Evolutionary conservation across 2,329 filamentous ascomycete genomes (phyloP), one percentile per base, ranked within the genome.

Genomic region (Talaromyces atroroseus): DNA sequence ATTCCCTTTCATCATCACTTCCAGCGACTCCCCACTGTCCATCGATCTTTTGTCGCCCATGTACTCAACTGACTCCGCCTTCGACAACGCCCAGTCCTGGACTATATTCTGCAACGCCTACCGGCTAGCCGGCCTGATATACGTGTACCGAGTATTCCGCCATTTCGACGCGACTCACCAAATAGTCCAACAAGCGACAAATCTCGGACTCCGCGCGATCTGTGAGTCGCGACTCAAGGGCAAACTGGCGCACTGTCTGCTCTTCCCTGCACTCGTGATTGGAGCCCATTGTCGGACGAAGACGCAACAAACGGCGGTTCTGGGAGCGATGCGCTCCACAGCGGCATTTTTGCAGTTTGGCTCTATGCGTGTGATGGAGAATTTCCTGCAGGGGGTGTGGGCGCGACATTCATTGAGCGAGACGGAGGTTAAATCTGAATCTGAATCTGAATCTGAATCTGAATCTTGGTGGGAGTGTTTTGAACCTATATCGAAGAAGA

Each of bases 81-180:
- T 65, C 2, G 65, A 71, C n/a, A 65, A 63, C 0, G 69, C 68
- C 3, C 66, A 72, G 40, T 66, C 71, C 0, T 69, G 68, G n/a
- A 65, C 66, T 0, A 36, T 60, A n/a, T 66, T 74, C 1, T 74
- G 74, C 52, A 64, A 69, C 0, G 68, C 74, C 1, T 78, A 77
- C 48, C 72, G 74, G 16, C 72, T 74, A 29, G 65, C 72, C 0
- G 75, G 72, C 0, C 68, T 75, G 5, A 72, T 78, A 6, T 77
- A 75, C 55, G 63, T 77, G 1, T 78, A 77, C 52, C 65, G 75
- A 36, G 74, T 73, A 18, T 63, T 78, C 2, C 76, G 74, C 52
- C 68, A 71, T 0, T 63, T 77, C 3, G 67, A 73, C 2, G 66
- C 70, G 1, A 64, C 64, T 2, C 74, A 78, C 56, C 65, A 64